Conservation (phyloP, 345 rosid genomes). For the Ceriops tagal region DNA sequence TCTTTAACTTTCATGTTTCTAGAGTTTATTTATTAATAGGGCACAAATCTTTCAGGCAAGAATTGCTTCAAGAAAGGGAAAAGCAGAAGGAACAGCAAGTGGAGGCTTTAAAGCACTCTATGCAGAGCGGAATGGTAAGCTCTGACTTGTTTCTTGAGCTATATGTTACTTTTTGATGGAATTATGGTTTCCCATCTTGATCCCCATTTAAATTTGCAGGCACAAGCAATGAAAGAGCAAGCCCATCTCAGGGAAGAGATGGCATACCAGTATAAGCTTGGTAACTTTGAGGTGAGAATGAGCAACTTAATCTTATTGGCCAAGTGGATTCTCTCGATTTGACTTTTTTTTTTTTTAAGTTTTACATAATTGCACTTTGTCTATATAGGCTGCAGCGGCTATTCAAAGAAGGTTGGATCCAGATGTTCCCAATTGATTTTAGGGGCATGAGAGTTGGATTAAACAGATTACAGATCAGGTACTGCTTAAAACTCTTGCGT, state of each 20-base stretch:
- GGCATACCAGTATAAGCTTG: constrained; percentile 89
- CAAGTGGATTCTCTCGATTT: not conserved
- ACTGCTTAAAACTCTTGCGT: too few species aligned
- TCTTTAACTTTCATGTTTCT: not conserved
- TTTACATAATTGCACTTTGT: not conserved
- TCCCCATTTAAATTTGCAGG: constrained; percentile 41
- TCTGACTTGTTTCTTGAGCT: not conserved
- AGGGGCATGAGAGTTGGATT: not conserved
- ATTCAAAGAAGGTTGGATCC: constrained; percentile 78
- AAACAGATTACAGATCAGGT: too few species aligned
- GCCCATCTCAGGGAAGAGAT: constrained; percentile 87
- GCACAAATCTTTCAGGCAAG: constrained; percentile 47
- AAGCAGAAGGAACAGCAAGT: constrained; percentile 88
- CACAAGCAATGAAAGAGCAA: constrained; percentile 97
- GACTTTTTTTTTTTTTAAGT: not conserved
- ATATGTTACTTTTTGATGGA: not conserved
- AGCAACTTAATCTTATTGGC: not conserved
- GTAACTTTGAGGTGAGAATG: constrained; percentile 69
- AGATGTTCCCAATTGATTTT: constrained; percentile 38
- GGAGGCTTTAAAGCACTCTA: constrained; percentile 59
- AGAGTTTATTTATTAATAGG: not conserved
- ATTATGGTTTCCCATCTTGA: not conserved
- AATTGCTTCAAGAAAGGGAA: constrained; percentile 69
- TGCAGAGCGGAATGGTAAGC: constrained; percentile 99
- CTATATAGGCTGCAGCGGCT: constrained; percentile 62